These are phyloP conservation scores for Solanum chmielewskii DNA, from an alignment of 257 asterid species.

Conservation along the genomic window DNA sequence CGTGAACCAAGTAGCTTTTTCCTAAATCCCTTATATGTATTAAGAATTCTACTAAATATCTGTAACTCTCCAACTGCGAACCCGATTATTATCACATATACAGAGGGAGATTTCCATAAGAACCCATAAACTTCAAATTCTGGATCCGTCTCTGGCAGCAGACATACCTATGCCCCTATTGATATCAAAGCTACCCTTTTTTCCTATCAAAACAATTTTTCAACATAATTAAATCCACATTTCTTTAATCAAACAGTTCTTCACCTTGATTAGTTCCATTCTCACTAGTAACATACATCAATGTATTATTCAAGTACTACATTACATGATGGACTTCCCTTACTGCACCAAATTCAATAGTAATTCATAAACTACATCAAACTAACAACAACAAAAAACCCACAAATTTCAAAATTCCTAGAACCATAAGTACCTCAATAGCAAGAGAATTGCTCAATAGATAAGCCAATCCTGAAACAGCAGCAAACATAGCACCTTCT, in stretches of 20 bases:
- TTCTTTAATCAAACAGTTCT: neutral
- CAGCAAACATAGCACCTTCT: slow-evolving; percentile 97
- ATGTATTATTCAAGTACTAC: neutral
- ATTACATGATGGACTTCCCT: neutral
- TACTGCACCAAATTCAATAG: neutral
- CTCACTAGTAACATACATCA: neutral
- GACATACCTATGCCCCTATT: neutral
- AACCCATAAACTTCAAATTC: neutral
- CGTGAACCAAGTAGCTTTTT: neutral
- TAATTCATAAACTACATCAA: neutral
- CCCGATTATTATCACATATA: neutral
- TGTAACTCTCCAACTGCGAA: neutral
- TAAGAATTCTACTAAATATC: neutral
- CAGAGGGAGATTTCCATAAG: neutral
- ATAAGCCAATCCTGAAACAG: slow-evolving; percentile 85
- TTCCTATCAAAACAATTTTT: neutral
- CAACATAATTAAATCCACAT: neutral
- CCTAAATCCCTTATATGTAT: neutral
- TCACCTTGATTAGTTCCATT: neutral
- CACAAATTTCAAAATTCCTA: neutral
- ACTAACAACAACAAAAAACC: neutral
- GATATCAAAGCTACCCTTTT: neutral
- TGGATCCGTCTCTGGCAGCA: neutral
- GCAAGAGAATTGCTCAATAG: slow-evolving; percentile 89
- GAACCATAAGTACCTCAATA: slow-evolving; percentile 50